These are phyloP conservation scores for Clarireedia sp. DNA, from an alignment of 2,329 filamentous ascomycete genomes.

Conservation along the genomic window DNA sequence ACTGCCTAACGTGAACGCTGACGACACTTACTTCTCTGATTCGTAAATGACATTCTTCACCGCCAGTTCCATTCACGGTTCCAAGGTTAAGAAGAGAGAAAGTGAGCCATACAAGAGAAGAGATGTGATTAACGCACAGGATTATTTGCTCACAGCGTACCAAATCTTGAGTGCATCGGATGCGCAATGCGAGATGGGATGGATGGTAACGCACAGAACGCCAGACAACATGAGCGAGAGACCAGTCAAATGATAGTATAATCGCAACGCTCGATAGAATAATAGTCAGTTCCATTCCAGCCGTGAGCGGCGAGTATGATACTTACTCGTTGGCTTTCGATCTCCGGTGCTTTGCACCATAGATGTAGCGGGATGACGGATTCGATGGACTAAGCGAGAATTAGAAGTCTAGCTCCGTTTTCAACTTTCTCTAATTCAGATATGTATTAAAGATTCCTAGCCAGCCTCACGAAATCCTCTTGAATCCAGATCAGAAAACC, in stretches of 20 bases:
- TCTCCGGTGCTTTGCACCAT: too few relatives aligned
- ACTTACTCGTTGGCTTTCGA: not conserved
- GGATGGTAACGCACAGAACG: not conserved
- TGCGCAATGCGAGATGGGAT: not conserved
- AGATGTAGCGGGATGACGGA: not conserved
- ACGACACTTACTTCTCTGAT: not conserved
- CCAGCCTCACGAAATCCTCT: too few relatives aligned
- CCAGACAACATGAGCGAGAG: not conserved
- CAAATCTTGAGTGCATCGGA: not conserved
- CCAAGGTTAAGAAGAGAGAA: not conserved
- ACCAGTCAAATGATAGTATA: not conserved
- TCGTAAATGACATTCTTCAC: constrained; percentile 1
- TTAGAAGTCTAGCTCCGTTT: not conserved
- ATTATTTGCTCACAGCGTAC: too few relatives aligned
- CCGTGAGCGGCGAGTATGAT: not conserved
- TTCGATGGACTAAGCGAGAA: not conserved
- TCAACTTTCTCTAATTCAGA: too few relatives aligned
- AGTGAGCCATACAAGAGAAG: not conserved
- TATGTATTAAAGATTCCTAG: too few relatives aligned
- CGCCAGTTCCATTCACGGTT: not conserved
- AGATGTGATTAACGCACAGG: not conserved
- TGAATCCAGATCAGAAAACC: too few relatives aligned
- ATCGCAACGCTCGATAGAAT: not conserved
- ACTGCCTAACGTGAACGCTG: constrained; percentile 8
- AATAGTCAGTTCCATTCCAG: not conserved